phyloP scores from a whole-genome alignment of 305 asterid species.

The Plantago coronopus region DNA sequence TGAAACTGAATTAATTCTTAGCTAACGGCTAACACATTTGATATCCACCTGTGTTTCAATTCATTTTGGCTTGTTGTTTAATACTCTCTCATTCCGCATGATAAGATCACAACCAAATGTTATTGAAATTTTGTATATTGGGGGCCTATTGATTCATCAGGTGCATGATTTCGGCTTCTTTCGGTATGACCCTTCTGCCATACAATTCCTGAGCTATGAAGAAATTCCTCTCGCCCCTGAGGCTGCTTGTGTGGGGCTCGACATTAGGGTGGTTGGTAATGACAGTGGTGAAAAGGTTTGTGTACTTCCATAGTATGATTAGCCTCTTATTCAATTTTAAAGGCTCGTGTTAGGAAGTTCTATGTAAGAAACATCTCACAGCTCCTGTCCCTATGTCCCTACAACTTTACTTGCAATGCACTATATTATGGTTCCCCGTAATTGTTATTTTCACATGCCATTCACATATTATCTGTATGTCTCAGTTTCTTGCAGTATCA shows the following conservation, averaged over 20 bases:
- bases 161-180: slow-evolving; percentile 98
- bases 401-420: neutral
- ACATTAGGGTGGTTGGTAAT: slow-evolving; percentile 95
- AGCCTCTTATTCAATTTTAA: neutral
- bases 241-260: slow-evolving; percentile 94
- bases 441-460: too few relatives aligned
- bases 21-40: too few relatives aligned
- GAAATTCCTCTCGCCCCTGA: slow-evolving; percentile 95
- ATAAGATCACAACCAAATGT: slow-evolving; percentile 12
- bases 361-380: too few relatives aligned
- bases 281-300: slow-evolving; percentile 98
- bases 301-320: neutral
- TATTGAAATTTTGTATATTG: neutral
- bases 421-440: neutral
- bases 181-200: slow-evolving; percentile 76
- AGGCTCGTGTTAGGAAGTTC: too few relatives aligned
- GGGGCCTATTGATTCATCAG: slow-evolving; percentile 37
- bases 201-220: slow-evolving; percentile 86
- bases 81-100: slow-evolving; percentile 9
- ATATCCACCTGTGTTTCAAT: too few relatives aligned
- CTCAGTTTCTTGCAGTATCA: neutral
- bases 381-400: too few relatives aligned
- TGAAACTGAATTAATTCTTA: too few relatives aligned
- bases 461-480: too few relatives aligned
- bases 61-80: neutral